phyloP scores from a whole-genome alignment of 2,329 filamentous ascomycete species.

The Penicillium sp. region DNA sequence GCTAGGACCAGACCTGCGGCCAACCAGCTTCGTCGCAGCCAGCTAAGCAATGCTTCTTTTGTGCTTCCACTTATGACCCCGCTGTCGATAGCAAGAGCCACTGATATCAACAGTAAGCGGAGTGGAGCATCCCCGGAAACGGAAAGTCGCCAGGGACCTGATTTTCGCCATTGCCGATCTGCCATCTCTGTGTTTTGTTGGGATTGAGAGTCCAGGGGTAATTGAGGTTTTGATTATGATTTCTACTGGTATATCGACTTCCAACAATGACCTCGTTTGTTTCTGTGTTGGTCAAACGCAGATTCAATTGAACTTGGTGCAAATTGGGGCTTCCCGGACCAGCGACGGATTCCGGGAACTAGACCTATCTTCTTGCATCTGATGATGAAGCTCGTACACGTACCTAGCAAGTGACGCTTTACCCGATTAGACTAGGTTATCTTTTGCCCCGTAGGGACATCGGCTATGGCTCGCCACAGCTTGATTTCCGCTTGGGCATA shows the following conservation, averaged over 20 bases:
- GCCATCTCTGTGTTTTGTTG: background rate
- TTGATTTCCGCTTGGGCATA: conserved; percentile 1
- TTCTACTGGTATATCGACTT: too few species aligned
- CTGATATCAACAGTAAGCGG: conserved; percentile 11
- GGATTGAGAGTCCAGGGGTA: background rate
- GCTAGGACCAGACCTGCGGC: background rate
- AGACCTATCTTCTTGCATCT: background rate
- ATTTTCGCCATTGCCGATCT: background rate
- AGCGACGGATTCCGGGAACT: conserved; percentile 12
- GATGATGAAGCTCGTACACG: conserved; percentile 1
- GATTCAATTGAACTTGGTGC: too few species aligned
- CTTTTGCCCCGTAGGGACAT: conserved; percentile 3
- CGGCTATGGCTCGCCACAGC: background rate
- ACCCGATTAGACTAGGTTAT: conserved; percentile 7
- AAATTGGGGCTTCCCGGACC: conserved; percentile 7
- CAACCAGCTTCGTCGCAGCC: conserved; percentile 1
- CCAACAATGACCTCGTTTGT: background rate
- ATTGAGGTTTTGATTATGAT: background rate
- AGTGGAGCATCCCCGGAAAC: conserved; percentile 7
- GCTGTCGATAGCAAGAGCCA: conserved; percentile 5
- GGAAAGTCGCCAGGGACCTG: background rate
- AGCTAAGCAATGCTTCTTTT: conserved; percentile 9
- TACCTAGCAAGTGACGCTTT: background rate
- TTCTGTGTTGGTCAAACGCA: background rate
- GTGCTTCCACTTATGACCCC: conserved; percentile 3